Evolutionary conservation across 352 stramenopile genomes (phyloP).

Genomic region (Pythium sukuiense): DNA sequence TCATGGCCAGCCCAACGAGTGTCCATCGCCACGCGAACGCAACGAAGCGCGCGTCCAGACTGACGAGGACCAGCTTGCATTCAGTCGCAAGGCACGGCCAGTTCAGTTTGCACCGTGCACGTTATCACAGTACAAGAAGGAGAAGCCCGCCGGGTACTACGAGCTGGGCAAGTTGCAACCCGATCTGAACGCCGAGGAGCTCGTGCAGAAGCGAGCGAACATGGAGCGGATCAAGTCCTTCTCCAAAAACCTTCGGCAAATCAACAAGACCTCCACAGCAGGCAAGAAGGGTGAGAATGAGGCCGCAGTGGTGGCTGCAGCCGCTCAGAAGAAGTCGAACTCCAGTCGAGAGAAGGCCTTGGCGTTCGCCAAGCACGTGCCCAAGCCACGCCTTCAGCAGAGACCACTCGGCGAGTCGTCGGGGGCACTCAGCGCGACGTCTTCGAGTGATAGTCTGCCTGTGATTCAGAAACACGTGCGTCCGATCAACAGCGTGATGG

Average conservation of each 20-base stretch:
- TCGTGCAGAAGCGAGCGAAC: conserved; percentile 81
- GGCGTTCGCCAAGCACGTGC: conserved; percentile 79
- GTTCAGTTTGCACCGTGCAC: conserved; percentile 86
- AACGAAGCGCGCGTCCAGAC: conserved; percentile 60
- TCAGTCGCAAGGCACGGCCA: conserved; percentile 66
- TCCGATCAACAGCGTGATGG: conserved; percentile 53
- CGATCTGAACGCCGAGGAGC: conserved; percentile 77
- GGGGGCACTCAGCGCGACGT: conserved; percentile 12
- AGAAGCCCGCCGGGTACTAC: conserved; percentile 82
- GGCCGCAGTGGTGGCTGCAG: background rate
- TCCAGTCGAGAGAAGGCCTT: conserved; percentile 74
- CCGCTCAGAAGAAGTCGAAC: conserved; percentile 39
- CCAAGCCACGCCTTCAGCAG: conserved; percentile 53
- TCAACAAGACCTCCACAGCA: conserved; percentile 57
- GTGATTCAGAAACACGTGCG: conserved; percentile 26
- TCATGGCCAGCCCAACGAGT: conserved; percentile 29
- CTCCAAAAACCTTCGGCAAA: conserved; percentile 70
- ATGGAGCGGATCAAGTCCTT: conserved; percentile 82
- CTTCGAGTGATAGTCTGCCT: conserved; percentile 26
- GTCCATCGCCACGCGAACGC: conserved; percentile 48
- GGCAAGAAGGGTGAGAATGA: conserved; percentile 36
- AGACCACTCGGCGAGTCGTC: conserved; percentile 25
- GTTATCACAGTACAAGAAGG: conserved; percentile 85
- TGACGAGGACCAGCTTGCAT: conserved; percentile 72
- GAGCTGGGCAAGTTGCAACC: conserved; percentile 89